Evolutionary conservation across 2,329 filamentous ascomycete genomes (phyloP).

Genomic region (Pochonia chlamydosporia): DNA sequence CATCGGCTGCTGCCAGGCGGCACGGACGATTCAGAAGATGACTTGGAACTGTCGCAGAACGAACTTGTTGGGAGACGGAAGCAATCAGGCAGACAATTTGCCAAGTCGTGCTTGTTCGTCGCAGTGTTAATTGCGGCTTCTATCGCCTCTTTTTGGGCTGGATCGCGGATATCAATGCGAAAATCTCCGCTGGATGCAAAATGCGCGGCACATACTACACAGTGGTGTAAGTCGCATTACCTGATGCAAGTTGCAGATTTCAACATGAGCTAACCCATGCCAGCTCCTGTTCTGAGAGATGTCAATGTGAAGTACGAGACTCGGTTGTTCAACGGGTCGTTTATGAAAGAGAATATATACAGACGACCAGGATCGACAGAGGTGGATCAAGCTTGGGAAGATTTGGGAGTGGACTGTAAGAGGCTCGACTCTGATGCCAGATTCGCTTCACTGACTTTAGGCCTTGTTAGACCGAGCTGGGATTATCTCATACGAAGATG

Average conservation of each 20-base stretch:
- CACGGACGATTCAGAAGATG: conserved; percentile 9
- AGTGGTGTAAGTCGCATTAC: conserved; percentile 27
- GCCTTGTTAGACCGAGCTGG: conserved; percentile 34
- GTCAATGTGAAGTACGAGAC: conserved; percentile 24
- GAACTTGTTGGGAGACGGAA: neutral
- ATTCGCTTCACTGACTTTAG: neutral
- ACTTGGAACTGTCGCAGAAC: neutral
- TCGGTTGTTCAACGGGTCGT: conserved; percentile 49
- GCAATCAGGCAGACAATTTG: neutral
- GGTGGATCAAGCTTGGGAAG: conserved; percentile 52
- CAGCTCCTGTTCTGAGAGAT: conserved; percentile 28
- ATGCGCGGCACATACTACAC: conserved; percentile 27
- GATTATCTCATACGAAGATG: conserved; percentile 43
- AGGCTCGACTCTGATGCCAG: conserved; percentile 5
- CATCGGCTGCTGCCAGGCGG: conserved; percentile 3
- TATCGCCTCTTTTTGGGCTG: conserved; percentile 8
- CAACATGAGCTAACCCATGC: neutral
- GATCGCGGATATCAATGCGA: neutral
- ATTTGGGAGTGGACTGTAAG: conserved; percentile 39
- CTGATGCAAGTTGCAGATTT: no score
- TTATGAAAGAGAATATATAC: conserved; percentile 48
- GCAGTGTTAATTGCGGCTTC: conserved; percentile 1
- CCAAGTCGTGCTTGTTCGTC: neutral
- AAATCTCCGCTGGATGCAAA: conserved; percentile 4
- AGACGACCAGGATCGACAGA: conserved; percentile 42